Conservation (phyloP, 2,329 filamentous ascomycete genomes). For the Arthrobotrys sinensis region DNA sequence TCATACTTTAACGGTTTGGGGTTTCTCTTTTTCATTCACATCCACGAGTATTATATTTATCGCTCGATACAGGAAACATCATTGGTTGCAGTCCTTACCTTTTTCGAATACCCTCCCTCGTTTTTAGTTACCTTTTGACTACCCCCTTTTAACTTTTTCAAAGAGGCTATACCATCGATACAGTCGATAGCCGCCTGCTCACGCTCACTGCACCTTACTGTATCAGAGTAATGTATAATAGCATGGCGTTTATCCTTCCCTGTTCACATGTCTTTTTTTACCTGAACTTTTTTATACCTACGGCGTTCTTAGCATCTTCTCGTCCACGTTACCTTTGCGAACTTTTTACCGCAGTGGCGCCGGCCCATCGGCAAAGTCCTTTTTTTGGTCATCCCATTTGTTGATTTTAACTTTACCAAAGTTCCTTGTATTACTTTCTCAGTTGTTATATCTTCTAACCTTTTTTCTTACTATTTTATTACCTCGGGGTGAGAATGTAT, state of each 20-base stretch:
- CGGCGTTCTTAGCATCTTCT: slow-evolving; percentile 27
- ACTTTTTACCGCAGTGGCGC: slow-evolving; percentile 17
- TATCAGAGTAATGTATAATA: slow-evolving; percentile 61
- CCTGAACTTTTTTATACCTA: slow-evolving; percentile 41
- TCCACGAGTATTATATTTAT: slow-evolving; percentile 38
- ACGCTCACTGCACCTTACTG: slow-evolving; percentile 49
- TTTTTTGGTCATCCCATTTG: slow-evolving; percentile 2
- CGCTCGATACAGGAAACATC: slow-evolving; percentile 52
- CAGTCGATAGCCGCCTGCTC: slow-evolving; percentile 10
- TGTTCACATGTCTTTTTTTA: slow-evolving; percentile 2
- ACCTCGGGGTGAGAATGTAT: slow-evolving; percentile 24
- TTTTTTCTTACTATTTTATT: background rate
- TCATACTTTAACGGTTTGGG: slow-evolving; percentile 28
- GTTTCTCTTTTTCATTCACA: slow-evolving; percentile 28
- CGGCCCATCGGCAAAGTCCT: background rate
- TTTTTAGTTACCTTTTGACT: background rate
- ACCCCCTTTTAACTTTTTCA: background rate
- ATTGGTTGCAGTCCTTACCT: slow-evolving; percentile 42
- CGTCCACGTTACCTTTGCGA: background rate
- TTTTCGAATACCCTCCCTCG: background rate
- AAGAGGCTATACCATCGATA: slow-evolving; percentile 16
- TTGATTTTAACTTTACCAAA: background rate
- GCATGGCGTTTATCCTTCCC: slow-evolving; percentile 38
- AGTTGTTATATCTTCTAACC: background rate
- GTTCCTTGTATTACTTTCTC: background rate